Base-by-base conservation (phyloP, 2,329 filamentous ascomycete species). In the Knufia fluminis region DNA sequence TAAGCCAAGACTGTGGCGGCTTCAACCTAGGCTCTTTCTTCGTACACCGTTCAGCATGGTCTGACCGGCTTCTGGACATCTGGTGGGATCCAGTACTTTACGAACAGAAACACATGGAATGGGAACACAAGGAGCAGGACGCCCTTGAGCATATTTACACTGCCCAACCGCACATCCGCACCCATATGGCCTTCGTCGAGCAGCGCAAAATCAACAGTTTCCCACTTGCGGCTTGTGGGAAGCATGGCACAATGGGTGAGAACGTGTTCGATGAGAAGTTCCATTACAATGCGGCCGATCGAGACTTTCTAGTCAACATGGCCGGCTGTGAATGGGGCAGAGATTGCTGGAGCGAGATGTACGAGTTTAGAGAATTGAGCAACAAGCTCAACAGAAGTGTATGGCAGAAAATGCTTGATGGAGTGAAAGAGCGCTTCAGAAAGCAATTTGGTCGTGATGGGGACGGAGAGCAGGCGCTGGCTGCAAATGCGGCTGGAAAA, bases 71-170 rank as follows among this genome's bases (percentile, higher is more conserved):
- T 16, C 78, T 98, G 31, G 92, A 98, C 62, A 78, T 95, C 46
- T 98, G 92, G 92, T 98, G 92, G 92, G 92, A 98, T 62, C 92
- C 92, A 0, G 90, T 97, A 24, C 81, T 85, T 50, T 98, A 98
- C 66, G 92, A 98, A 69, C 92, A 98, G 69, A 94, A 89, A 65
- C 92, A 98, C 66, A 96, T 96, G 90, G 80, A 92, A 54, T 98
- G 92, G 92, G 90, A 92, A 62, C 92, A 98, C 73, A 97, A 97
- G 66, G 92, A 98, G 67, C 92, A 98, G 69, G 90, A 97, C 63
- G 88, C 90, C 1, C 72, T 98, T 36, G 90, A 96, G 69, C 85
- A 94, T 69, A 75, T 98, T 54, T 98, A 98, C 70, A 78, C 76
- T 50, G 85, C 84, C 49, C 91, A 97, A 64, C 87, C 92, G 0